phyloP scores from a whole-genome alignment of 176 grass and related monocot species.

The Aegilops umbellulata region DNA sequence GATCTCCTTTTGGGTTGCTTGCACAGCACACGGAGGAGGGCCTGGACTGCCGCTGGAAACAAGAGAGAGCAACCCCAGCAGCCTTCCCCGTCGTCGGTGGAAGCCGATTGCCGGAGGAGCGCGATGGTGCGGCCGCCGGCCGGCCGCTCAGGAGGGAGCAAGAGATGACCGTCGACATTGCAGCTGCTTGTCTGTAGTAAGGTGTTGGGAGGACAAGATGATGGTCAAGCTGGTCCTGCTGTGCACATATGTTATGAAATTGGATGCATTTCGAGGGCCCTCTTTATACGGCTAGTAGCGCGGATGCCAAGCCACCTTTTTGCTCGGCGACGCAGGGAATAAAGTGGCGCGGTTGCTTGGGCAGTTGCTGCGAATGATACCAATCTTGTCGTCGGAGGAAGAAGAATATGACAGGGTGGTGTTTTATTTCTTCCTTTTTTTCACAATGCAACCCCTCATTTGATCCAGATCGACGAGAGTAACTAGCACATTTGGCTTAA shows the following conservation, averaged over 20 bases:
- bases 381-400: slow-evolving; percentile 19
- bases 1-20: not conserved
- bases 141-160: slow-evolving; percentile 11
- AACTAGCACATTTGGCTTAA: no score
- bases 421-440: not conserved
- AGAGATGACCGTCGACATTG: slow-evolving; percentile 27
- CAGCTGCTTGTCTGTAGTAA: not conserved
- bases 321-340: slow-evolving; percentile 26
- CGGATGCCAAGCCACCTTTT: not conserved
- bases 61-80: not conserved
- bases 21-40: not conserved
- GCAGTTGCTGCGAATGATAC: slow-evolving; percentile 15
- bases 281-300: slow-evolving; percentile 21
- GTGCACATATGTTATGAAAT: no score
- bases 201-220: not conserved
- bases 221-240: not conserved
- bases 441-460: not conserved
- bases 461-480: no score
- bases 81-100: not conserved
- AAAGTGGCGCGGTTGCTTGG: slow-evolving; percentile 28
- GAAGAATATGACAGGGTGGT: not conserved
- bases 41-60: not conserved
- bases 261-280: not conserved
- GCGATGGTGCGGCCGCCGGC: not conserved
- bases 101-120: not conserved